Base-by-base conservation (phyloP, 2,329 filamentous ascomycete species). In the Ceratocystis eucalypticola region DNA sequence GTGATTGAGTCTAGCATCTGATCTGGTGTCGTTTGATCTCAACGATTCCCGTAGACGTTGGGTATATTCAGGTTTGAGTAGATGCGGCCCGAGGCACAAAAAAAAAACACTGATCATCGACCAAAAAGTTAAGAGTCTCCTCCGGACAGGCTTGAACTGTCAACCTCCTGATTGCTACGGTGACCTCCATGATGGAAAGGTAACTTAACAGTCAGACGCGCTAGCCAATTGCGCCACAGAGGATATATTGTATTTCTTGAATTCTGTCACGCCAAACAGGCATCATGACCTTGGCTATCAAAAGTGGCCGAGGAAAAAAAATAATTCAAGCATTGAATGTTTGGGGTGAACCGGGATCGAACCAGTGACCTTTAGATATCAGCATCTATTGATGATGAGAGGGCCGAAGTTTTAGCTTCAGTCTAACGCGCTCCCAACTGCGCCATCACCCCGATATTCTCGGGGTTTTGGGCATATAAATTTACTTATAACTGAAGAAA, bases 161-260 rank as follows among this genome's bases (percentile, higher is more conserved):
- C 53, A 57, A 57, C 53, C 53, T 57, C 53, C 53, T 57, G 53
- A 57, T 57, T 5, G 17, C 53, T 17, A 7, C 1, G 6, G 6
- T 8, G 50, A 15, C 15, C 17, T 17, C 50, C 25, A 7, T 17
- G 8, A 20, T 33, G 10, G 50, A 33, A 33, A 6, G 22, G 17
- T 7, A 33, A 12, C n/a, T 41, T 82, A 82, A 82, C 80, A 82
- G 80, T 82, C 80, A 78, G 77, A 82, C 80, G 80, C 80, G 80
- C 80, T 82, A 82, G 78, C 80, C 80, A 81, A 80, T 72, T 77
- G 76, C 70, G 76, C 76, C 75, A 84, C 80, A 57, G 66, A 68
- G 66, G 66, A 68, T 61, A 7, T 22, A 1, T 50, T 3, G 7
- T 50, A 22, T 20, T 50, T 50, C 6, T 1, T 50, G n/a, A 10